These are phyloP conservation scores for Termitomyces sp. DNA, from an alignment of 768 basidiomycete genomes.

Conservation along the genomic window DNA sequence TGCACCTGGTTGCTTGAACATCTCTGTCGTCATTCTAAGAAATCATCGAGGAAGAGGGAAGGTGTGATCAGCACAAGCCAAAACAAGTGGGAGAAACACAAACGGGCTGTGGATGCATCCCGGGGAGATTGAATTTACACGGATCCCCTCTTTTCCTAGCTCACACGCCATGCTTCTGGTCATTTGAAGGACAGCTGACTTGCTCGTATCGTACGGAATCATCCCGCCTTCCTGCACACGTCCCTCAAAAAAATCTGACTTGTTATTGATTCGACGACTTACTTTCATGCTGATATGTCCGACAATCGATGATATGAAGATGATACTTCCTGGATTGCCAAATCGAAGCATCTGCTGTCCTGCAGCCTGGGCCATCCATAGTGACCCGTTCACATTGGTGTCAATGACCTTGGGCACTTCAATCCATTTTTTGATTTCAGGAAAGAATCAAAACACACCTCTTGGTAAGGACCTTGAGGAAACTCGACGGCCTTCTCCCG, in stretches of 20 bases:
- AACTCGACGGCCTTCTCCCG: too few species aligned
- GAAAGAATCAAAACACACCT: not conserved
- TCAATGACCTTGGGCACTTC: constrained; percentile 46
- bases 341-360: constrained; percentile 24
- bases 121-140: constrained; percentile 72
- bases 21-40: constrained; percentile 67
- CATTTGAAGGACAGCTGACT: constrained; percentile 74
- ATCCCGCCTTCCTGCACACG: not conserved
- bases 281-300: constrained; percentile 27
- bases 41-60: too few species aligned
- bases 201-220: constrained; percentile 60
- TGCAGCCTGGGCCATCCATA: constrained; percentile 21
- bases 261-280: not conserved
- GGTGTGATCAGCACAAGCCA: not conserved
- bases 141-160: constrained; percentile 27
- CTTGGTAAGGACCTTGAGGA: too few species aligned
- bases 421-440: not conserved
- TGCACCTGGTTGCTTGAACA: constrained; percentile 56
- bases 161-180: constrained; percentile 77
- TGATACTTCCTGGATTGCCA: constrained; percentile 47
- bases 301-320: constrained; percentile 62
- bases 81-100: constrained; percentile 6
- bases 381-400: constrained; percentile 58
- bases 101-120: constrained; percentile 67
- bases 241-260: not conserved